A percentile compares a stretch with the other conserved stretches of the same genome.
phyloP scores from a whole-genome alignment of 2,329 filamentous ascomycete species.

The Boeremia lycopersici region DNA sequence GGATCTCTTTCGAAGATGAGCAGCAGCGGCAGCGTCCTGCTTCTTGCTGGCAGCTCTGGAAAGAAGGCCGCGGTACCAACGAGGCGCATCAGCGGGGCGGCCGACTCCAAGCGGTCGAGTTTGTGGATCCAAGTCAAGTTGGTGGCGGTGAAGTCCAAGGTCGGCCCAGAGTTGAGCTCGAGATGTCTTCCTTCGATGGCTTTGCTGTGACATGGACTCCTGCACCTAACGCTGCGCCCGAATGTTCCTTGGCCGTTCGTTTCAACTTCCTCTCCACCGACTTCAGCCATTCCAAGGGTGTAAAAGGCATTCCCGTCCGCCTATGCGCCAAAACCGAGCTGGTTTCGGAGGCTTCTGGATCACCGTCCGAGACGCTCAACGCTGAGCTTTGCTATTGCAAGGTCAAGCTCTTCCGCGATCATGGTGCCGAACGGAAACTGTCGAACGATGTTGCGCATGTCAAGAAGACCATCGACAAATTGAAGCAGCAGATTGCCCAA shows the following conservation, averaged over 20 bases:
- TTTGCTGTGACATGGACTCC: slow-evolving; percentile 92
- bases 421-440: slow-evolving; percentile 91
- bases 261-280: slow-evolving; percentile 99
- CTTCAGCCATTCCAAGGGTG: slow-evolving; percentile 97
- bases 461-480: slow-evolving; percentile 94
- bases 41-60: slow-evolving; percentile 90
- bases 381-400: slow-evolving; percentile 92
- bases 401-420: slow-evolving; percentile 95
- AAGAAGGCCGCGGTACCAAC: slow-evolving; percentile 92
- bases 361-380: slow-evolving; percentile 47
- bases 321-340: slow-evolving; percentile 88
- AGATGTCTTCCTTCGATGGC: slow-evolving; percentile 82
- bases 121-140: slow-evolving; percentile 70
- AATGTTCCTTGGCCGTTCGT: slow-evolving; percentile 86
- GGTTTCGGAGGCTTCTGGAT: slow-evolving; percentile 60
- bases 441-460: slow-evolving; percentile 94
- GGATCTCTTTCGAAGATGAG: slow-evolving; percentile 97
- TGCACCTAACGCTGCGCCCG: slow-evolving; percentile 65
- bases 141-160: slow-evolving; percentile 58
- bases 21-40: slow-evolving; percentile 84
- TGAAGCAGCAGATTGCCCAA: slow-evolving; percentile 91
- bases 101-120: slow-evolving; percentile 92
- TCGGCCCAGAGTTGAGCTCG: slow-evolving; percentile 56
- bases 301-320: slow-evolving; percentile 94
- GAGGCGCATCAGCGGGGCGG: slow-evolving; percentile 94